Base-by-base conservation (phyloP, 306 rosid species). In the Begonia masoniana region DNA sequence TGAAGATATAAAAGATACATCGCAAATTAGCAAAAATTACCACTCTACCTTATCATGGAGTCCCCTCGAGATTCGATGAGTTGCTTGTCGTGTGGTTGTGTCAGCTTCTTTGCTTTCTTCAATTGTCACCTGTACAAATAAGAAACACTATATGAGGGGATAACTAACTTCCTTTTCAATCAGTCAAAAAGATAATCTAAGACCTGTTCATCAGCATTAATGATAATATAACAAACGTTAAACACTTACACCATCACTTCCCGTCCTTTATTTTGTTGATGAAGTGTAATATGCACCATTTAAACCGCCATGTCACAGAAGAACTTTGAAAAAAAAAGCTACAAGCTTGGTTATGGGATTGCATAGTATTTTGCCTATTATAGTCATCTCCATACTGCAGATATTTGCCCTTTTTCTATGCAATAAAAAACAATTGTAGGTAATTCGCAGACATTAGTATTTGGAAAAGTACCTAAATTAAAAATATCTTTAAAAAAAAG, bases 101-200 rank as follows among this genome's bases (percentile, higher is more conserved):
- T 81, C 81, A 13, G 96, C 96, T 66, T 87, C 96, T 71, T 84
- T 87, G 60, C 50, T 59, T 74, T 87, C 94, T 68, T 83, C 96
- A 60, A 83, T 55, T 43, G 82, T 70, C 61, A 87, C 60, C 94
- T 87, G 64, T 39, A 14, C 14, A 31, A 57, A 52, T 71, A 26
- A 62, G 62, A 62, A 65, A 61, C 2, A 59, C 13, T 15, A 59
- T 19, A 57, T 43, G 50, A 59, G 39, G 5, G 24, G 24, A 21
- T 21, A 21, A 21, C 24, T 31, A 7, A 5, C 39, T 31, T 31
- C 39, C 5, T 31, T 31, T 31, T 31, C 9, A 5, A 31, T 31
- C 39, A 31, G 39, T 4, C 1, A 4, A 31, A 31, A 31, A 31
- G 8, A 31, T 31, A 31, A 21, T 21, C 4, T 21, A 1, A 2